A percentile compares a stretch with the other conserved stretches of the same genome.
Evolutionary conservation across 2,329 filamentous ascomycete species (phyloP).

Genomic region (Seiridium cupressi): DNA sequence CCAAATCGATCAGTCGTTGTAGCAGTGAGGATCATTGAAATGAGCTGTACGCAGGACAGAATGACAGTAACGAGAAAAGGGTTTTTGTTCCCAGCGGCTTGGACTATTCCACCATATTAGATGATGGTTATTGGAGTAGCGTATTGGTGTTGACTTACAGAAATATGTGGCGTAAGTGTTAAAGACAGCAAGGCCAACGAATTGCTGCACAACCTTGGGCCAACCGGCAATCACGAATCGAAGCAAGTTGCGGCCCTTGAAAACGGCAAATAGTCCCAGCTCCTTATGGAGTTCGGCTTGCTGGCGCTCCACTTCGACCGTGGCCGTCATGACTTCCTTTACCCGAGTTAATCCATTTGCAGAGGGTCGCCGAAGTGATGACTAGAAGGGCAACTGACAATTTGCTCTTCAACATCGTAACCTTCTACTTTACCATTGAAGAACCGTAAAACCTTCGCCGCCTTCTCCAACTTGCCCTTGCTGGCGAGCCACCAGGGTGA

Average conservation of each 20-base stretch:
- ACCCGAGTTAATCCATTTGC: not conserved
- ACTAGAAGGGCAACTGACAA: not conserved
- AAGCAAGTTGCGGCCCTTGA: conserved; percentile 3
- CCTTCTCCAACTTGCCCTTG: conserved; percentile 25
- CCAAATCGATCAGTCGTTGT: not conserved
- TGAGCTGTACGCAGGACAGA: conserved; percentile 4
- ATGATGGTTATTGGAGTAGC: not conserved
- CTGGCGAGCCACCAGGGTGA: conserved; percentile 61
- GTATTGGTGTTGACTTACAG: not conserved
- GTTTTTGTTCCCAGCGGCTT: conserved; percentile 1
- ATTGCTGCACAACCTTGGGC: conserved; percentile 3
- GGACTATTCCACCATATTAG: not conserved
- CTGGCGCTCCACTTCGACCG: not conserved
- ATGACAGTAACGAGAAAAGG: conserved; percentile 2
- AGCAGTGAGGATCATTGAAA: conserved; percentile 3
- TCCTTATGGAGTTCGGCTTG: not conserved
- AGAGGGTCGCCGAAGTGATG: not conserved
- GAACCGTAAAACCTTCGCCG: conserved; percentile 17
- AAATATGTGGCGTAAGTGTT: conserved; percentile 6
- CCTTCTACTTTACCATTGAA: not conserved
- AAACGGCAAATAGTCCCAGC: not conserved
- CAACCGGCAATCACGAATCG: conserved; percentile 1
- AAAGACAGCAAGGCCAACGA: conserved; percentile 2
- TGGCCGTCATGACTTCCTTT: conserved; percentile 6
- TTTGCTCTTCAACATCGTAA: not conserved